A percentile compares a stretch with the other conserved stretches of the same genome.
Evolutionary conservation across 192 early-diverging fungal species (phyloP).

Genomic region (Podila verticillata): DNA sequence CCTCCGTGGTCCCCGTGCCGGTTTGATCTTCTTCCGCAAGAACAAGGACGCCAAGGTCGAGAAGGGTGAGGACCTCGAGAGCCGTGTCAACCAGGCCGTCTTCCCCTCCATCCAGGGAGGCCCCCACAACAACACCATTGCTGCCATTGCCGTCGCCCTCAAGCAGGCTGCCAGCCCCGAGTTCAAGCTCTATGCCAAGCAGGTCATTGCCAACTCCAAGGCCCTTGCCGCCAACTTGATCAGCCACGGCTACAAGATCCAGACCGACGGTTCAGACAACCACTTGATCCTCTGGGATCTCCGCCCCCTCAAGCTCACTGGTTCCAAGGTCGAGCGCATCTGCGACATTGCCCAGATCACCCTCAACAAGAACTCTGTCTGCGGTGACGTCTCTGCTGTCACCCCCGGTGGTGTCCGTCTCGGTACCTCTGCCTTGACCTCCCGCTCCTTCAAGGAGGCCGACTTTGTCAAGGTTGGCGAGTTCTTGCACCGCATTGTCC

Average conservation of each 20-base stretch:
- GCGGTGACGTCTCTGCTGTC: slow-evolving; percentile 94
- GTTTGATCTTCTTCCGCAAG: slow-evolving; percentile 97
- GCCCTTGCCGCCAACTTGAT: slow-evolving; percentile 84
- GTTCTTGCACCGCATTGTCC: slow-evolving; percentile 93
- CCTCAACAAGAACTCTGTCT: slow-evolving; percentile 99
- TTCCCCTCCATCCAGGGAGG: slow-evolving; percentile 99
- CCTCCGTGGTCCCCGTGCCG: slow-evolving; percentile 98
- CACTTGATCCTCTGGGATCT: slow-evolving; percentile 99
- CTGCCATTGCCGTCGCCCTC: slow-evolving; percentile 95
- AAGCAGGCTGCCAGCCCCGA: slow-evolving; percentile 96
- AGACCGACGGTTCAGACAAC: slow-evolving; percentile 97
- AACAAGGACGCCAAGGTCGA: slow-evolving; percentile 64
- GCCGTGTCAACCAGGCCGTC: slow-evolving; percentile 97
- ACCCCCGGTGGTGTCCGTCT: slow-evolving; percentile 98
- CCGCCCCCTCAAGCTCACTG: slow-evolving; percentile 90
- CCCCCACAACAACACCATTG: slow-evolving; percentile 99
- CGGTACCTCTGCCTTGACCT: slow-evolving; percentile 95
- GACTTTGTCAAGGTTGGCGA: slow-evolving; percentile 98
- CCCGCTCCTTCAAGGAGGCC: slow-evolving; percentile 94
- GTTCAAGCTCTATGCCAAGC: slow-evolving; percentile 94
- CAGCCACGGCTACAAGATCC: slow-evolving; percentile 90
- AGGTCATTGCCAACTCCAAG: slow-evolving; percentile 94
- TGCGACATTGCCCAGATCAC: slow-evolving; percentile 98
- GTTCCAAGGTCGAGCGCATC: slow-evolving; percentile 98
- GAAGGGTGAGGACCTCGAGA: slow-evolving; percentile 92